Percentiles rank a stretch among this genome's conserved stretches.
These are phyloP conservation scores for Manihot esculenta DNA, from an alignment of 441 rosid genomes.

Conservation along the genomic window DNA sequence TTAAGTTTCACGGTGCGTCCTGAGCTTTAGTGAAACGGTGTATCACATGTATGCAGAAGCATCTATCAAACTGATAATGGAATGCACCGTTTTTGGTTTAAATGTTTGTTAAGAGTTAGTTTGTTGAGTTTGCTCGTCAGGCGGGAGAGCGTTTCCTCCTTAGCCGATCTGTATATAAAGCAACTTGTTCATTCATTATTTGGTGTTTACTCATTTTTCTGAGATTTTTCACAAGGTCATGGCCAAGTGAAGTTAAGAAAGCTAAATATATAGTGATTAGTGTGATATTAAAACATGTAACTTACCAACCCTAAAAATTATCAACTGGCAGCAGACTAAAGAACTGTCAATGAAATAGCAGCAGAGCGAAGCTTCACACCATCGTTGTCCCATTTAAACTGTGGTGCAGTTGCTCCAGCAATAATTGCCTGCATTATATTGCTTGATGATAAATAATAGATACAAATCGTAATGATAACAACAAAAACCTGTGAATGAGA, in stretches of 20 bases:
- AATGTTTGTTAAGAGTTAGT: no score
- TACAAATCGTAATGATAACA: not conserved
- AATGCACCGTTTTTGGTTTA: no score
- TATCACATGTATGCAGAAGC: no score
- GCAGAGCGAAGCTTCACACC: slow-evolving; percentile 88
- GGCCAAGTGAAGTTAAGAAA: not conserved
- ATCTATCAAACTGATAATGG: no score
- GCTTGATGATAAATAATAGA: not conserved
- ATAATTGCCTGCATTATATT: slow-evolving; percentile 51
- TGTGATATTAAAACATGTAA: not conserved
- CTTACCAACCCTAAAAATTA: slow-evolving; percentile 28
- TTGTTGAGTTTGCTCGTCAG: no score
- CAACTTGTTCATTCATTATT: no score
- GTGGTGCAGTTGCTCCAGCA: slow-evolving; percentile 88
- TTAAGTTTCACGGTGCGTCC: not conserved
- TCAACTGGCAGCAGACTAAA: slow-evolving; percentile 28
- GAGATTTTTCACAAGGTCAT: no score
- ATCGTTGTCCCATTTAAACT: slow-evolving; percentile 75
- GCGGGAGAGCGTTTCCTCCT: no score
- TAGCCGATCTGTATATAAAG: no score
- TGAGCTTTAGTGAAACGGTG: not conserved
- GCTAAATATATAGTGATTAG: not conserved
- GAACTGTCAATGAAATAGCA: slow-evolving; percentile 65
- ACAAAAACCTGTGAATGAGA: not conserved
- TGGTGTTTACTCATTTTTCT: no score